A percentile compares a stretch with the other conserved stretches of the same genome.
Evolutionary conservation across 2,329 filamentous ascomycete genomes (phyloP).

Genomic region (Akanthomyces muscarius): DNA sequence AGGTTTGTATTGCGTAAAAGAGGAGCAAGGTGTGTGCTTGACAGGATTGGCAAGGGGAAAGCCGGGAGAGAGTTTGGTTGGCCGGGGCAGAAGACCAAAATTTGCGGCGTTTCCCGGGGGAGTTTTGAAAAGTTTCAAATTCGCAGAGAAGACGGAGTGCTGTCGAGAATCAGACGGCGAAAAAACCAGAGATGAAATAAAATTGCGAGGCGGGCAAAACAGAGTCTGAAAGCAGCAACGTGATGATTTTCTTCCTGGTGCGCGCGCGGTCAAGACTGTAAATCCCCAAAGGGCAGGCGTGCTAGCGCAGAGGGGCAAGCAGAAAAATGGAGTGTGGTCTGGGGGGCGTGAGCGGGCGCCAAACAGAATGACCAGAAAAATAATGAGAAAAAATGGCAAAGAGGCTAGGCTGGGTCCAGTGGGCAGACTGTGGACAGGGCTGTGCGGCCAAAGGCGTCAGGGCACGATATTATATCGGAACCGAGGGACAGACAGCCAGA

Average conservation of each 20-base stretch:
- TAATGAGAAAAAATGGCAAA: not conserved
- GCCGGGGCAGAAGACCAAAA: not conserved
- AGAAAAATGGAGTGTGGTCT: not conserved
- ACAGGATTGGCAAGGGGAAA: constrained; percentile 2
- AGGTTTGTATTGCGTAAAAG: constrained; percentile 19
- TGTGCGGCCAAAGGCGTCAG: constrained; percentile 15
- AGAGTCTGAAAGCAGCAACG: constrained; percentile 12
- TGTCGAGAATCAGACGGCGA: not conserved
- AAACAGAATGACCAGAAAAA: not conserved
- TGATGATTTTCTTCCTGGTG: not conserved
- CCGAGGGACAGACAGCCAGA: not conserved
- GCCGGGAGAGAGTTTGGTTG: not conserved
- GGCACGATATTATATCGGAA: constrained; percentile 21
- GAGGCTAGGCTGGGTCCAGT: not conserved
- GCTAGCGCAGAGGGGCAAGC: not conserved
- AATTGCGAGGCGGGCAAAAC: constrained; percentile 8
- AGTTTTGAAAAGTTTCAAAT: not conserved
- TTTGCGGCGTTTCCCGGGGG: not conserved
- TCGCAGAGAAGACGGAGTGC: not conserved
- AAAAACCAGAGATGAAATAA: constrained; percentile 12
- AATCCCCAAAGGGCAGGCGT: not conserved
- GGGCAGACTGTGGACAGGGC: constrained; percentile 10
- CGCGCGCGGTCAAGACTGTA: not conserved
- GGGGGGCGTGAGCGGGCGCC: not conserved
- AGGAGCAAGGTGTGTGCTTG: not conserved